Evolutionary conservation across 2,329 filamentous ascomycete species (phyloP).

Genomic region (Cercospora sojina): DNA sequence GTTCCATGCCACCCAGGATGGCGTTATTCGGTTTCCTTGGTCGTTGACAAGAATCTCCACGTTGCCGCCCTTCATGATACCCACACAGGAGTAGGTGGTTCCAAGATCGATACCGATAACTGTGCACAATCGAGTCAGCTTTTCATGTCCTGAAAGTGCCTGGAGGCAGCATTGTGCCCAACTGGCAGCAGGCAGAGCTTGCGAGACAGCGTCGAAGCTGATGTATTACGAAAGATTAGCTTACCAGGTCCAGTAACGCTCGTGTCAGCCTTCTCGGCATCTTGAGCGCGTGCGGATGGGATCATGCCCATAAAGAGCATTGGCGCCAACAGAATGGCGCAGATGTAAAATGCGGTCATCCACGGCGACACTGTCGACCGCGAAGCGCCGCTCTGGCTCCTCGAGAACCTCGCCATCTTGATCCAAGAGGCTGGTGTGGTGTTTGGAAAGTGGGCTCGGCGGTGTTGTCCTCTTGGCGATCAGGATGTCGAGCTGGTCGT

Average conservation of each 20-base stretch:
- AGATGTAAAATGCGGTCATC: constrained; percentile 88
- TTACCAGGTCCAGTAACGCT: constrained; percentile 67
- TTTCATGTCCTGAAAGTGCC: background rate
- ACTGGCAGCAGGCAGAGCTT: background rate
- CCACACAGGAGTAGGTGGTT: constrained; percentile 83
- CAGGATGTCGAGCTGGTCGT: background rate
- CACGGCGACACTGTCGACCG: constrained; percentile 47
- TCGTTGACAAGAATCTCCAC: constrained; percentile 96
- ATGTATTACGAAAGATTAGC: constrained; percentile 14
- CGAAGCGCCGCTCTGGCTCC: constrained; percentile 34
- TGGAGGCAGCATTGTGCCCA: background rate
- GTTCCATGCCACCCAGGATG: constrained; percentile 63
- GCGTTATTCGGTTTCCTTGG: constrained; percentile 94
- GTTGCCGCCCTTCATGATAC: constrained; percentile 94
- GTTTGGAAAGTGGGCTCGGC: constrained; percentile 11
- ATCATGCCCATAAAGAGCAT: constrained; percentile 74
- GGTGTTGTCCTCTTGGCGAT: constrained; percentile 5
- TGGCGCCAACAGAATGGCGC: constrained; percentile 80
- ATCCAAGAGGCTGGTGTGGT: constrained; percentile 30
- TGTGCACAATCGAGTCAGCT: constrained; percentile 30
- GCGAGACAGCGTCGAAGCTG: background rate
- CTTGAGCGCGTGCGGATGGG: constrained; percentile 60
- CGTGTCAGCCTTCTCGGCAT: constrained; percentile 71
- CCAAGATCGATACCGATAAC: constrained; percentile 96
- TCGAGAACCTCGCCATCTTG: constrained; percentile 39